Conservation (phyloP, 2,329 filamentous ascomycete genomes). For the Hypoxylon sp. region DNA sequence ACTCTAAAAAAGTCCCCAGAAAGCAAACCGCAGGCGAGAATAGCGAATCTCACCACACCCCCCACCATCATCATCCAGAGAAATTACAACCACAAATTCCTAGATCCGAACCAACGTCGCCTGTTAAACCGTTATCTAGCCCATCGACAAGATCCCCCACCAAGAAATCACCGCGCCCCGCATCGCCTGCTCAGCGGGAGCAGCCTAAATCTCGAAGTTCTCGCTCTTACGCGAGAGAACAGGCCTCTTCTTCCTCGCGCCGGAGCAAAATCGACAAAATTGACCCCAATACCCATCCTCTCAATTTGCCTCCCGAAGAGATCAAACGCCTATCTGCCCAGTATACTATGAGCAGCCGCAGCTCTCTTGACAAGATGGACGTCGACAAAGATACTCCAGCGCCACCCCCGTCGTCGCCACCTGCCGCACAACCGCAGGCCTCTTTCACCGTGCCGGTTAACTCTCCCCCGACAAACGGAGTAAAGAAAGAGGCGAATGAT, state of each 20-base stretch:
- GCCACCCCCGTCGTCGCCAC: constrained; percentile 60
- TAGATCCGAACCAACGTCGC: constrained; percentile 42
- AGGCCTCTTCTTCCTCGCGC: constrained; percentile 59
- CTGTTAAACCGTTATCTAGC: constrained; percentile 39
- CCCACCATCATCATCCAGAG: constrained; percentile 38
- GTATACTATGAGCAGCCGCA: constrained; percentile 67
- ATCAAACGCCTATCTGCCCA: constrained; percentile 77
- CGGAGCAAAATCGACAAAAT: constrained; percentile 64
- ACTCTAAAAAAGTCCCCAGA: constrained; percentile 47
- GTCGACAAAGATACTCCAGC: constrained; percentile 69
- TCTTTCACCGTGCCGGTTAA: constrained; percentile 59
- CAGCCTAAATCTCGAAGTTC: constrained; percentile 53
- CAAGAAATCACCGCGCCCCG: constrained; percentile 44
- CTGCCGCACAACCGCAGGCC: constrained; percentile 53
- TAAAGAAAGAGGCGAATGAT: constrained; percentile 53
- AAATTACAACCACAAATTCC: constrained; percentile 37
- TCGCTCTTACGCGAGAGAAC: constrained; percentile 57
- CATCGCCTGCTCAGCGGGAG: constrained; percentile 43
- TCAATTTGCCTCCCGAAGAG: constrained; percentile 91
- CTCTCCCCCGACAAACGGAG: constrained; percentile 53
- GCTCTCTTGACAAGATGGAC: constrained; percentile 71
- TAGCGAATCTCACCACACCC: constrained; percentile 39
- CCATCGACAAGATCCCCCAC: constrained; percentile 36
- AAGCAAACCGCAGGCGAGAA: constrained; percentile 46
- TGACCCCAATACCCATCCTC: constrained; percentile 80